Base-by-base conservation (phyloP, 164 flowering plant genomes). In the Stephania yunnanensis region DNA sequence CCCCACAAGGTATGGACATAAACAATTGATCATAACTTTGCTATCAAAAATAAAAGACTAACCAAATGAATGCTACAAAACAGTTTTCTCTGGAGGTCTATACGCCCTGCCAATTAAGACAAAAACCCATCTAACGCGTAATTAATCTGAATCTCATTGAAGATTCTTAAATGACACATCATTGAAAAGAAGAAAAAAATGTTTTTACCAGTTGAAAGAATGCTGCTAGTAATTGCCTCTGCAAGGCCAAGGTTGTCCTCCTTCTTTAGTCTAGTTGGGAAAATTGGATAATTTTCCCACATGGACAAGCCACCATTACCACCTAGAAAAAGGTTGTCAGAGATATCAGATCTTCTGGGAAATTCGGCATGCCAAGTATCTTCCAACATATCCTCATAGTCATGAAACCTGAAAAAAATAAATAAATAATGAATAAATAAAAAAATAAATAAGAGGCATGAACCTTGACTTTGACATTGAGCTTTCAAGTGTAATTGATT, bases 51-150 rank as follows among this genome's bases (percentile, higher is more conserved):
- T 68, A 48, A 71, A 72, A 74, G 53, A 84, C 90, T 90, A 75
- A 94, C 99, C 90, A 96, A 83, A 74, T 90, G 97, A 85, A 94
- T 94, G 90, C 99, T 92, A 76, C 91, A 89, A 78, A 96, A 96
- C 82, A 96, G 73, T 77, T 90, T 96, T 77, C 99, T 88, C 84
- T 96, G 91, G 46, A 96, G 90, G 76, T 96, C 99, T 67, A 96
- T 90, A 71, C 97, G 95, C 74, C 98, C 99, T 96, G 91, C 70
- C 25, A 83, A 71, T 70, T 65, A 52, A 52, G 58, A 15, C 11
- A 52, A 52, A 15, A 52, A 52, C 2, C 11, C 1, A 52, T 12
- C 13, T 12, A 58, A 58, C 5, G n/a, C 20, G 6, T 15, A 58
- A 20, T n/a, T 17, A 58, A 58, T 1, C 29, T 12, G 22, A 69